These are phyloP conservation scores for Trifolium repens DNA, from an alignment of 306 rosid species.

Conservation along the genomic window DNA sequence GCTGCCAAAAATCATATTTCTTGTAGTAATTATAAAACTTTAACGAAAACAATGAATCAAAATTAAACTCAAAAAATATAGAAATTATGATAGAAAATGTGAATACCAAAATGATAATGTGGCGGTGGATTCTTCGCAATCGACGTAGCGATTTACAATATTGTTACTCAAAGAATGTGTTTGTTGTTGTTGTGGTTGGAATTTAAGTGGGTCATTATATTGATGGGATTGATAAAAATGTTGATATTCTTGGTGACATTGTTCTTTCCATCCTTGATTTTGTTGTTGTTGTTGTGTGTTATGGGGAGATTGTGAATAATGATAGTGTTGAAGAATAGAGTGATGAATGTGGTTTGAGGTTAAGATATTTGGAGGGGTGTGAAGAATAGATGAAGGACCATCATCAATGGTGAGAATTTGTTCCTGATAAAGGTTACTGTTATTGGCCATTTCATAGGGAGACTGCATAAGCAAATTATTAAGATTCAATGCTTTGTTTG, in stretches of 20 bases:
- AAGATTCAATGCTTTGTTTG: not conserved
- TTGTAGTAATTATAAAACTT: too few relatives aligned
- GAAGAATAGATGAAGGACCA: not conserved
- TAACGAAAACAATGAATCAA: too few relatives aligned
- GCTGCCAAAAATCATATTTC: too few relatives aligned
- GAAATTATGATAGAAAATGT: not conserved
- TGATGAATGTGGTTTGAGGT: conserved; percentile 1
- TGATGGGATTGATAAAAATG: conserved; percentile 7
- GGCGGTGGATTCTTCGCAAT: not conserved
- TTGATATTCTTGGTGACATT: not conserved
- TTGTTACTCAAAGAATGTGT: not conserved
- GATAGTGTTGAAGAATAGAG: conserved; percentile 12
- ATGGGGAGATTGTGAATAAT: not conserved
- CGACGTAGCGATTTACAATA: not conserved
- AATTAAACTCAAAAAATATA: not conserved
- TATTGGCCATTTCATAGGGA: not conserved
- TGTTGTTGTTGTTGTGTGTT: not conserved
- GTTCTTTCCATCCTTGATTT: not conserved
- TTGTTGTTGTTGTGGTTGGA: conserved; percentile 1
- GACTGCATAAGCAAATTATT: not conserved
- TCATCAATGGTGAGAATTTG: not conserved
- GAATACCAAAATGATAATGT: conserved; percentile 3
- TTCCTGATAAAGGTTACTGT: not conserved
- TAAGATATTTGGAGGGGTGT: not conserved
- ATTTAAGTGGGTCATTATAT: not conserved